Evolutionary conservation across 495 filamentous ascomycete genomes (phyloP), one percentile per base, ranked within the genome.

Genomic region (Echria macrotheca): DNA sequence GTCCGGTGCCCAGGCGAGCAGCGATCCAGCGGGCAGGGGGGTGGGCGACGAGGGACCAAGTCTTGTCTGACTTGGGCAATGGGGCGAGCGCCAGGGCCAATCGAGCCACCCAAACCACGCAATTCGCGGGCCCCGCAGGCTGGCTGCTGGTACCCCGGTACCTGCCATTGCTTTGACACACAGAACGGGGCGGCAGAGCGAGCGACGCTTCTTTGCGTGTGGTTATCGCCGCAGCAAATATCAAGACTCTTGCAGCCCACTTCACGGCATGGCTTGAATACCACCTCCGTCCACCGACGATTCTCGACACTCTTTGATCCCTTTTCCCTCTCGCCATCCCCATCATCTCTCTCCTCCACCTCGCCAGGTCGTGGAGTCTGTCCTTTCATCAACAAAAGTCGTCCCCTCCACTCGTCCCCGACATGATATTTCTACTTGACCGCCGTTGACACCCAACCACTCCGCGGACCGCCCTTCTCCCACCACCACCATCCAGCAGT

Each of bases 261-360:
- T 55, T 64, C 54, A 43, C 53, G 49, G 52, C 42, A 45, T 58
- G 52, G 52, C 53, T 59, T 52, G 23, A 51, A 54, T 52, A 52
- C 50, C 56, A 58, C 54, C 57, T 38, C 24, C 42, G 35, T 19
- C 52, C 42, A 51, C 53, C 55, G 24, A 26, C 36, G 18, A 53
- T 57, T 66, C 53, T 54, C 59, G 54, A 63, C 70, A 49, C 58
- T 67, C 65, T 52, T 69, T 64, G 55, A 57, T 46, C 47, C 39
- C 56, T 42, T 46, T 55, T 53, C 50, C 44, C 42, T 61, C 56
- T 55, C 41, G 47, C 32, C 42, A 52, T 57, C 42, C 49, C 38
- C 54, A 37, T 44, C 44, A 19, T 49, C 47, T 49, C 40, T 32
- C 47, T 53, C 33, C 47, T 24, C 35, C 44, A n/a, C n/a, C n/a